These are phyloP conservation scores for Chlorella sp. DNA, from an alignment of 139 green algal genomes.

Conservation along the genomic window DNA sequence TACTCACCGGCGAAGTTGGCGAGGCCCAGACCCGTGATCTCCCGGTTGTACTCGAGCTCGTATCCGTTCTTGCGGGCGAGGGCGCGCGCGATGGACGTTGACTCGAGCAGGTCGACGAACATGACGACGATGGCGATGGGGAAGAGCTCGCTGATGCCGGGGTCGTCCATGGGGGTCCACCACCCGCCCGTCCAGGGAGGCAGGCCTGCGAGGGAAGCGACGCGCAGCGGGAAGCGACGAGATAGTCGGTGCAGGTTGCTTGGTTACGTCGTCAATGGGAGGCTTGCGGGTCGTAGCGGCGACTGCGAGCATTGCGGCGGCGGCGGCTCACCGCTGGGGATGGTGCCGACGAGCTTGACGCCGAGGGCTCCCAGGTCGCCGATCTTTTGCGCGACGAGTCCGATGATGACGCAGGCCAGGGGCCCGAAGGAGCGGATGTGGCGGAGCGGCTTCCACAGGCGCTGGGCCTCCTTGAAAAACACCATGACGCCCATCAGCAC, in stretches of 20 bases:
- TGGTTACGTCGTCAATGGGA: too few species aligned
- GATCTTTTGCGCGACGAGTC: constrained; percentile 26
- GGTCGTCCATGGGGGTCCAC: not conserved
- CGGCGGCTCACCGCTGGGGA: not conserved
- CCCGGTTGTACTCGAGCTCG: too few species aligned
- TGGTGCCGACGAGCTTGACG: not conserved
- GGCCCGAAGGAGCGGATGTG: constrained; percentile 25
- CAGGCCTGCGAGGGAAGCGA: not conserved
- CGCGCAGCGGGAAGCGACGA: not conserved
- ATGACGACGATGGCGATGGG: constrained; percentile 30
- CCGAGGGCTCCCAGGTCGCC: constrained; percentile 8
- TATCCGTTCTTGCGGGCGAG: too few species aligned
- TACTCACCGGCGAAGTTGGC: too few species aligned
- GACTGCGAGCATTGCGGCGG: too few species aligned
- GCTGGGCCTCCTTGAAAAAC: constrained; percentile 2
- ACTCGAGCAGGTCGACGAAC: too few species aligned
- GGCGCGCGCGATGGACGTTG: too few species aligned
- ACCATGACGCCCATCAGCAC: not conserved
- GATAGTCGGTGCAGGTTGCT: too few species aligned
- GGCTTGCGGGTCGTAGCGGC: too few species aligned
- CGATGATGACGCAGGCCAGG: constrained; percentile 32
- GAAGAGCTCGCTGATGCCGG: constrained; percentile 5
- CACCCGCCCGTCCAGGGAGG: not conserved
- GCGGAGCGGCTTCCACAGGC: not conserved
- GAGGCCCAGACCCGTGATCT: too few species aligned